Conservation (phyloP, 1,284 basidiomycete species). For the Lignosus rhinocerotis region DNA sequence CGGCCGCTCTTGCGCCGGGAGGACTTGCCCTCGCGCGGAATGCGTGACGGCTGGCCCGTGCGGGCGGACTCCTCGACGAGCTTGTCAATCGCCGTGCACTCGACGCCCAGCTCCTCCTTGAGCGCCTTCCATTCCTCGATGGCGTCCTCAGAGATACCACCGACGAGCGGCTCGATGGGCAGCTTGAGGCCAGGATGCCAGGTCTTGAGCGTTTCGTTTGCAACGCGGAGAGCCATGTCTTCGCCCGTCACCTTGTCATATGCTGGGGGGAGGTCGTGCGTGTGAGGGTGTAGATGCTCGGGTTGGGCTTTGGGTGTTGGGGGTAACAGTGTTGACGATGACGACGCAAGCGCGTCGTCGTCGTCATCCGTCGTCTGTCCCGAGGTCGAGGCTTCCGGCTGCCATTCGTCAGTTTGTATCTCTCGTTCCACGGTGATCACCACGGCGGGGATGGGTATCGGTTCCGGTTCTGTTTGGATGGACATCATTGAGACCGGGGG, state of each 20-base stretch:
- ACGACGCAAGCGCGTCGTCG: constrained; percentile 62
- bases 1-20: constrained; percentile 39
- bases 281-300: constrained; percentile 33
- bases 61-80: constrained; percentile 56
- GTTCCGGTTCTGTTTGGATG: constrained; percentile 46
- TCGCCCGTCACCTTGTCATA: constrained; percentile 57
- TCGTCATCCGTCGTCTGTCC: constrained; percentile 35
- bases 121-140: constrained; percentile 72
- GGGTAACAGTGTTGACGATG: constrained; percentile 67
- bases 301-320: constrained; percentile 59
- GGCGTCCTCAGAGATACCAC: constrained; percentile 61
- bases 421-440: constrained; percentile 51
- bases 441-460: constrained; percentile 29
- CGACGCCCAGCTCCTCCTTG: constrained; percentile 75
- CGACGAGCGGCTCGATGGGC: constrained; percentile 48
- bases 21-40: constrained; percentile 34
- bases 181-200: constrained; percentile 64
- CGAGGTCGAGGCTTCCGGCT: constrained; percentile 29
- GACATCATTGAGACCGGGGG: constrained; percentile 31
- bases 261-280: constrained; percentile 64
- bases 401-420: constrained; percentile 59
- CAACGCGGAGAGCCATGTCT: constrained; percentile 52
- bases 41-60: constrained; percentile 35
- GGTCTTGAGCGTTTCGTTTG: constrained; percentile 61
- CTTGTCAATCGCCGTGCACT: constrained; percentile 76